phyloP scores from a whole-genome alignment of 805 yeast genomes.

The Monosporozyma unispora region DNA sequence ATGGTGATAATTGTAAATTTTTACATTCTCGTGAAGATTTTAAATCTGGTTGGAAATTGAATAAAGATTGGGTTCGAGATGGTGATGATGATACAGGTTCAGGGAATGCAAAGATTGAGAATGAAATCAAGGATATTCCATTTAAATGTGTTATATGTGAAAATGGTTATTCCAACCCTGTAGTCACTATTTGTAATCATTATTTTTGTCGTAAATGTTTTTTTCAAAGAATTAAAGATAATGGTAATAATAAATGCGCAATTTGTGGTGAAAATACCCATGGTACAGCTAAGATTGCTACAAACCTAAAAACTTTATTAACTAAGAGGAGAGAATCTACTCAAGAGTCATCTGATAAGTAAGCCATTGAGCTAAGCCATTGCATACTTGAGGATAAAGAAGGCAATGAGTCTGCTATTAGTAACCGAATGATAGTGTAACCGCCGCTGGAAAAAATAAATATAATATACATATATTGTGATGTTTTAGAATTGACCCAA shows the following conservation, averaged over 20 bases:
- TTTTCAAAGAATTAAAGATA: conserved; percentile 35
- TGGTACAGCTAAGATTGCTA: conserved; percentile 51
- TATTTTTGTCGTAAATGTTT: conserved; percentile 58
- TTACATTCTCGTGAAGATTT: conserved; percentile 84
- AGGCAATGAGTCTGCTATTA: no score
- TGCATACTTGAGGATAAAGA: no score
- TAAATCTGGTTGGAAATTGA: conserved; percentile 56
- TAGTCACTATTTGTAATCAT: conserved; percentile 54
- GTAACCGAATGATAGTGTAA: no score
- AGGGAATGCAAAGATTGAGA: conserved; percentile 11
- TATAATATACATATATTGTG: no score
- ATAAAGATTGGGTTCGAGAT: conserved; percentile 58
- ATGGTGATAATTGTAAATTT: conserved; percentile 94
- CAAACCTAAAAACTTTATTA: conserved; percentile 26
- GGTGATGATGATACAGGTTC: no score
- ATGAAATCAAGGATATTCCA: conserved; percentile 34
- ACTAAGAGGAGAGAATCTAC: no score
- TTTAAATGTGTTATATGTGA: conserved; percentile 58
- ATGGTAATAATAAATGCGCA: conserved; percentile 35
- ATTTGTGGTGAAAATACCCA: conserved; percentile 54
- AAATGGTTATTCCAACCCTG: conserved; percentile 43
- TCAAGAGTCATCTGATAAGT: no score
- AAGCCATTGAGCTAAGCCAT: no score
- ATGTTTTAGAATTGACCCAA: no score
- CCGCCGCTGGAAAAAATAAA: no score